Evolutionary conservation across 179 eudicot genomes (phyloP).

Genomic region (Spinacia oleracea): DNA sequence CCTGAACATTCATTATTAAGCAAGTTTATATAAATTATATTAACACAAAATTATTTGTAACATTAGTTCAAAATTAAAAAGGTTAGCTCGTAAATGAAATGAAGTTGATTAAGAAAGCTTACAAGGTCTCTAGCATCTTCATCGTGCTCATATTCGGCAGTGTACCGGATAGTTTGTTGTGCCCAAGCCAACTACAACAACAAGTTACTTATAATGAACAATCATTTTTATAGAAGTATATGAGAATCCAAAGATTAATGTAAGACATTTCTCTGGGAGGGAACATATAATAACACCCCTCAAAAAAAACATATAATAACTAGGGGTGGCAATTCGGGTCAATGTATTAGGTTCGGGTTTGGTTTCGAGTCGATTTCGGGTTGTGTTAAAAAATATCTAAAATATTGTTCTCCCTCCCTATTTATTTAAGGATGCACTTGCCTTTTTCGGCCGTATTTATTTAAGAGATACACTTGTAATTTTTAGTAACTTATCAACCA

Average conservation of each 20-base stretch:
- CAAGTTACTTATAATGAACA: neutral
- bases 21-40: neutral
- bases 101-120: slow-evolving; percentile 25
- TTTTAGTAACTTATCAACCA: no score
- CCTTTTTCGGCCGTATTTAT: no score
- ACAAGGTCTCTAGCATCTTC: slow-evolving; percentile 60
- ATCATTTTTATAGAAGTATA: neutral
- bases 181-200: slow-evolving; percentile 57
- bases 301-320: no score
- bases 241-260: neutral
- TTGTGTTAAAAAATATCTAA: no score
- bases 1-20: slow-evolving; percentile 34
- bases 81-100: neutral
- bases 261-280: no score
- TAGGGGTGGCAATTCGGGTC: no score
- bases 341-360: no score
- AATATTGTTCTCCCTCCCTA: no score
- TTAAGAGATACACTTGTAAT: no score
- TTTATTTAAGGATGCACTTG: no score
- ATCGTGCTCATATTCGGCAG: slow-evolving; percentile 61
- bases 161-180: slow-evolving; percentile 59
- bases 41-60: neutral
- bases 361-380: no score
- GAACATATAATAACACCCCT: no score
- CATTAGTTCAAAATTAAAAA: neutral